A percentile compares a stretch with the other conserved stretches of the same genome.
Evolutionary conservation across 805 yeast genomes (phyloP).

Genomic region (Candida corydali): DNA sequence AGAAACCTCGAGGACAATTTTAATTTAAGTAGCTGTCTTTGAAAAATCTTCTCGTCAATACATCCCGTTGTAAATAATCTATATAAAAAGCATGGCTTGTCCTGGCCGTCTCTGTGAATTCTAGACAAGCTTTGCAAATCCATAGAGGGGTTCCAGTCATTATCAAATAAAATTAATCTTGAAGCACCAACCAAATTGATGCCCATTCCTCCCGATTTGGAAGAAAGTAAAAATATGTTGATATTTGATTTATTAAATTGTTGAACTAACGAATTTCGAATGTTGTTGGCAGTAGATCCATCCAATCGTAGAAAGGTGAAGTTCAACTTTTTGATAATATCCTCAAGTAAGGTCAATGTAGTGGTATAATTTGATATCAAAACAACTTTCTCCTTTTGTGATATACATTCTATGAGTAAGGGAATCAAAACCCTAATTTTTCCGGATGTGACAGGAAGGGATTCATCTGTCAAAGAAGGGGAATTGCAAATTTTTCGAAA

Average conservation of each 20-base stretch:
- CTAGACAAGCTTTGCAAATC: conserved; percentile 96
- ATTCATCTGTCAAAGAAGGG: conserved; percentile 45
- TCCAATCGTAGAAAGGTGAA: conserved; percentile 64
- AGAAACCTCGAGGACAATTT: conserved; percentile 71
- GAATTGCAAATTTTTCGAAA: conserved; percentile 83
- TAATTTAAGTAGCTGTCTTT: conserved; percentile 81
- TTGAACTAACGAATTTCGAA: conserved; percentile 62
- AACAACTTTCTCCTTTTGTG: conserved; percentile 66
- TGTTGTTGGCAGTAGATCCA: conserved; percentile 72
- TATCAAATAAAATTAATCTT: conserved; percentile 77
- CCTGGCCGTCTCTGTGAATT: conserved; percentile 92
- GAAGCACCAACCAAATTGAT: conserved; percentile 88
- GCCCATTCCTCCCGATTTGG: conserved; percentile 94
- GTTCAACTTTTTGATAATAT: conserved; percentile 44
- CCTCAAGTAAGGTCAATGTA: conserved; percentile 74
- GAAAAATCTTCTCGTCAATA: conserved; percentile 91
- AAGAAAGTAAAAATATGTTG: conserved; percentile 68
- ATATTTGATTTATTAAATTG: conserved; percentile 55
- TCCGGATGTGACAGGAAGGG: conserved; percentile 40
- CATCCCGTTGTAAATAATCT: conserved; percentile 84
- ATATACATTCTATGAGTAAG: conserved; percentile 51
- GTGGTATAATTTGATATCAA: conserved; percentile 85
- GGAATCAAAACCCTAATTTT: conserved; percentile 60
- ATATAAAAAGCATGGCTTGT: conserved; percentile 70
- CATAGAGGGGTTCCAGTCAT: conserved; percentile 95